Conservation (phyloP, 2,329 filamentous ascomycete species). For the Cytospora schulzeri region DNA sequence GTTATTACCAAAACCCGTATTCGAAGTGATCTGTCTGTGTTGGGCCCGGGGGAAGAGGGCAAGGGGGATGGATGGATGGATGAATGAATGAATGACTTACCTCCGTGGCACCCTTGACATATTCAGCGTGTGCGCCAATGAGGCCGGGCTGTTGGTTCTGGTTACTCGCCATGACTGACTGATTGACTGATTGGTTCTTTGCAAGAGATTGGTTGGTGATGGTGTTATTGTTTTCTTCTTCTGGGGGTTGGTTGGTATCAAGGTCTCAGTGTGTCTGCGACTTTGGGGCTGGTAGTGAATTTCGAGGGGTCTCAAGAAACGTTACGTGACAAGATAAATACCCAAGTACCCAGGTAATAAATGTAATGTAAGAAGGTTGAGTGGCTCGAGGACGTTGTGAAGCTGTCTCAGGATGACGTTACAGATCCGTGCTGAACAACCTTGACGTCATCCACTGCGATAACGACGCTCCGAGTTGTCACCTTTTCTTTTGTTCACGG, state of each 20-base stretch:
- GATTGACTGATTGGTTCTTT: not conserved
- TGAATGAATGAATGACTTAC: conserved; percentile 45
- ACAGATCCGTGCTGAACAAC: not conserved
- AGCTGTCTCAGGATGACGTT: conserved; percentile 26
- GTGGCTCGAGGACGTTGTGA: not conserved
- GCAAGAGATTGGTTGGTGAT: not conserved
- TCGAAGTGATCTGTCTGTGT: no score
- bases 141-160: conserved; percentile 57
- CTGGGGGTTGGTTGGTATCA: no score
- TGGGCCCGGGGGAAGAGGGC: not conserved
- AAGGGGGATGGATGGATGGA: no score
- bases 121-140: conserved; percentile 65
- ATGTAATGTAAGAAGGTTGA: not conserved
- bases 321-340: not conserved
- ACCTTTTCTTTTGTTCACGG: not conserved
- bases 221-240: no score
- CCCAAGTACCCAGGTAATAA: no score
- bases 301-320: not conserved
- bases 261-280: no score
- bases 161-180: conserved; percentile 20
- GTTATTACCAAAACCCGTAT: no score
- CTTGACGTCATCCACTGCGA: conserved; percentile 24
- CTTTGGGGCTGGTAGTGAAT: not conserved
- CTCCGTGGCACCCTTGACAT: conserved; percentile 68
- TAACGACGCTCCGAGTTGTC: not conserved